Evolutionary conservation across 75 land plant genomes (phyloP).

Genomic region (Adiantum capillusveneris): DNA sequence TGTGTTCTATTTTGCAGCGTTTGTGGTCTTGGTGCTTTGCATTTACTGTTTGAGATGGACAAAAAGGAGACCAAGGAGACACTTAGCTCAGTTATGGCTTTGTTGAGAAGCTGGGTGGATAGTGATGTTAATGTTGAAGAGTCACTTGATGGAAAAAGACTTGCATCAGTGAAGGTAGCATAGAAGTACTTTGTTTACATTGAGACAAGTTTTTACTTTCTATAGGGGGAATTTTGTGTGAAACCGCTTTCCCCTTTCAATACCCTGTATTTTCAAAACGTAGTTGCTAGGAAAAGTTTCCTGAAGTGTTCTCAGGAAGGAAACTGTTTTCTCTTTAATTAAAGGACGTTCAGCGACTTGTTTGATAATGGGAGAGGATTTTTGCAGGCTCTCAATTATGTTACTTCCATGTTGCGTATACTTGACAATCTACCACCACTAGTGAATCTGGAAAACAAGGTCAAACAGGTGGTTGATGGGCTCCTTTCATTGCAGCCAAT

Average conservation of each 20-base stretch:
- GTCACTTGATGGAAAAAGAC: neutral
- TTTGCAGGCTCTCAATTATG: constrained; percentile 17
- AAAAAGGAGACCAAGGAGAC: constrained; percentile 3
- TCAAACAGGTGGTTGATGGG: constrained; percentile 7
- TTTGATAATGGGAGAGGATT: no score
- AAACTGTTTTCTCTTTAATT: no score
- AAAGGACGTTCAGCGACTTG: no score
- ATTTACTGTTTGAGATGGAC: constrained; percentile 20
- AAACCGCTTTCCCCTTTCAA: no score
- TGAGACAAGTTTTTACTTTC: no score
- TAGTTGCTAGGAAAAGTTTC: no score
- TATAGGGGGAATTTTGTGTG: no score
- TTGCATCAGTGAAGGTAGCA: no score
- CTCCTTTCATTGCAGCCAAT: constrained; percentile 11
- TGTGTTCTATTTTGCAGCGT: constrained; percentile 9
- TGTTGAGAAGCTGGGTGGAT: neutral
- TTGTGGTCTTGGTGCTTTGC: constrained; percentile 25
- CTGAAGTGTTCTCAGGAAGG: no score
- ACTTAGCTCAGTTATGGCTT: neutral
- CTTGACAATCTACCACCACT: constrained; percentile 7
- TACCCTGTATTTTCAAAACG: no score
- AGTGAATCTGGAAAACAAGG: constrained; percentile 9
- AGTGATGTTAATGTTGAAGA: neutral
- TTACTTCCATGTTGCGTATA: constrained; percentile 9
- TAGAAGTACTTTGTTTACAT: no score